Base-by-base conservation (phyloP, 2,329 filamentous ascomycete genomes). In the Metarhizium sp. region DNA sequence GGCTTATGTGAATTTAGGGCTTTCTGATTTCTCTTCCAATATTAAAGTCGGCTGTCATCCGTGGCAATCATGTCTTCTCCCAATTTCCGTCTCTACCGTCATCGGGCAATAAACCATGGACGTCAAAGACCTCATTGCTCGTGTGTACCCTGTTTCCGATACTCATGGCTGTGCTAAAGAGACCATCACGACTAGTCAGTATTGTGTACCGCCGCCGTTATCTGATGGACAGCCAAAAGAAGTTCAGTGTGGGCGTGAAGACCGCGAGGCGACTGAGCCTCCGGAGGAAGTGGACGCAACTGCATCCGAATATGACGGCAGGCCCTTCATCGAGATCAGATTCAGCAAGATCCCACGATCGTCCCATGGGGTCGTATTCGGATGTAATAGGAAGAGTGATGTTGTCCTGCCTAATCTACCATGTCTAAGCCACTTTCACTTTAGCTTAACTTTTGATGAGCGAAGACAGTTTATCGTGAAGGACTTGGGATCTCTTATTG, bases 341-440 rank as follows among this genome's bases (percentile, higher is more conserved):
- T 59, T 62, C 43, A 57, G 57, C 52, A 52, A 60, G 3, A 29
- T 55, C 18, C 61, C 59, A 34, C 45, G 52, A 47, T 60, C 59
- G 3, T n/a, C 43, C 1, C 40, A 48, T 6, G 59, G 61, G 11
- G 7, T 62, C 18, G 16, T 61, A 29, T 61, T 62, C 30, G 60
- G 61, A 16, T 56, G 38, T 4, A 42, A 53, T 20, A 29, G 16
- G 13, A 53, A 57, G 0, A 50, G 60, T 50, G 59, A 63, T 36
- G 48, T 63, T 29, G 20, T 60, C n/a, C 30, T 45, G 42, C 42
- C 40, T 14, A n/a, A 43, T 16, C 1, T 43, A 45, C 6, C 1
- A 1, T 10, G 1, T 14, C 11, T 43, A 6, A 20, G 42, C 42
- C 6, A 1, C 3, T 8, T 10, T 20, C 42, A 45, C 7, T 45